Conservation (phyloP, 352 stramenopile genomes). For the Phytopythium mirpurense region DNA sequence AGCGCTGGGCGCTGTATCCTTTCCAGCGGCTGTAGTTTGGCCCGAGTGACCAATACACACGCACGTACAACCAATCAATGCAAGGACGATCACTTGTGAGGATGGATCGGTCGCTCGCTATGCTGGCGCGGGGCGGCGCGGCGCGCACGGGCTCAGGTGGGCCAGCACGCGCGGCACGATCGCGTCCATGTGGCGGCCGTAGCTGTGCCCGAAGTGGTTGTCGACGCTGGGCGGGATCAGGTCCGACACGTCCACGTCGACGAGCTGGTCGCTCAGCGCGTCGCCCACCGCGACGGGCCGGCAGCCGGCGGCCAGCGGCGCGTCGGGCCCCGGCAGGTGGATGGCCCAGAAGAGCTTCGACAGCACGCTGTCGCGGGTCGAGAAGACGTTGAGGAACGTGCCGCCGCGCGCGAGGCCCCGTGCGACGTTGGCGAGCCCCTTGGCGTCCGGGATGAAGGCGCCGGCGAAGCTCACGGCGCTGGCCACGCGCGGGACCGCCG, state of each 20-base stretch:
- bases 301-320: constrained; percentile 48
- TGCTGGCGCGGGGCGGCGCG: not conserved
- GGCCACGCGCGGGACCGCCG: constrained; percentile 21
- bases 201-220: constrained; percentile 81
- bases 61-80: not conserved
- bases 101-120: not conserved
- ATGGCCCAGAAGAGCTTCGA: constrained; percentile 72
- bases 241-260: constrained; percentile 73
- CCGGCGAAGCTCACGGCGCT: constrained; percentile 69
- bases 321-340: constrained; percentile 35
- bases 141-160: too few species aligned
- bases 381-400: constrained; percentile 80
- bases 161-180: constrained; percentile 46
- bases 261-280: constrained; percentile 8
- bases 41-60: too few species aligned
- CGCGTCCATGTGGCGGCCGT: constrained; percentile 58
- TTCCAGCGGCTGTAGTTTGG: too few species aligned
- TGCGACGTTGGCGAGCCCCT: constrained; percentile 31
- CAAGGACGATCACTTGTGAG: too few species aligned
- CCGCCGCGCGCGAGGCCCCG: constrained; percentile 30
- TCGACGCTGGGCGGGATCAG: constrained; percentile 46
- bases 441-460: constrained; percentile 43
- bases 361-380: constrained; percentile 61
- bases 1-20: too few species aligned
- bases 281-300: constrained; percentile 23